Evolutionary conservation across 345 rosid genomes (phyloP).

Genomic region (Heritiera fomes): DNA sequence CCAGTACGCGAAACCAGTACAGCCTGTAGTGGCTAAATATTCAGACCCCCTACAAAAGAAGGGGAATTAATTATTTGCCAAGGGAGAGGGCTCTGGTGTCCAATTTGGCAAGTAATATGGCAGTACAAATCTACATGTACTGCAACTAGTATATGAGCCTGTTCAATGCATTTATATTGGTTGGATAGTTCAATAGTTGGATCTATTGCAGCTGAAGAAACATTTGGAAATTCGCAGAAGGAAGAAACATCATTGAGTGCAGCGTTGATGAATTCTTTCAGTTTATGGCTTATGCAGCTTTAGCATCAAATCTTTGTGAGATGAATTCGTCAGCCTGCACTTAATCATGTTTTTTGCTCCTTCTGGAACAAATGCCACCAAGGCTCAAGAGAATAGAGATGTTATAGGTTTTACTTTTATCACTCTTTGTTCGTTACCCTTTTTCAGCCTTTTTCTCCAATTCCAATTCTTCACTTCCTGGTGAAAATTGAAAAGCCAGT

Average conservation of each 20-base stretch:
- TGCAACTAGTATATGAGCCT: background rate
- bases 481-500: background rate
- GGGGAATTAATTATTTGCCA: background rate
- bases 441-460: background rate
- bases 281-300: background rate
- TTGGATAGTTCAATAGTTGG: background rate
- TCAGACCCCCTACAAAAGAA: background rate
- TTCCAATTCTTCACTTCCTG: background rate
- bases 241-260: constrained; percentile 62
- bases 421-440: background rate
- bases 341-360: constrained; percentile 41
- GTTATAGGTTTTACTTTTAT: background rate
- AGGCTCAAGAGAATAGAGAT: background rate
- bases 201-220: constrained; percentile 16
- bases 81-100: background rate
- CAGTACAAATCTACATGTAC: constrained; percentile 13
- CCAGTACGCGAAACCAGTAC: constrained; percentile 13
- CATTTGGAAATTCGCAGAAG: constrained; percentile 28
- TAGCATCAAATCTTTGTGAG: background rate
- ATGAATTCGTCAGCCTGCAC: constrained; percentile 32
- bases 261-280: constrained; percentile 51
- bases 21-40: background rate
- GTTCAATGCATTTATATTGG: background rate
- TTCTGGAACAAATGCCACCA: constrained; percentile 11
- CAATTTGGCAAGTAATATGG: background rate